phyloP scores from a whole-genome alignment of 305 asterid species.

The Solanum hybrid region DNA sequence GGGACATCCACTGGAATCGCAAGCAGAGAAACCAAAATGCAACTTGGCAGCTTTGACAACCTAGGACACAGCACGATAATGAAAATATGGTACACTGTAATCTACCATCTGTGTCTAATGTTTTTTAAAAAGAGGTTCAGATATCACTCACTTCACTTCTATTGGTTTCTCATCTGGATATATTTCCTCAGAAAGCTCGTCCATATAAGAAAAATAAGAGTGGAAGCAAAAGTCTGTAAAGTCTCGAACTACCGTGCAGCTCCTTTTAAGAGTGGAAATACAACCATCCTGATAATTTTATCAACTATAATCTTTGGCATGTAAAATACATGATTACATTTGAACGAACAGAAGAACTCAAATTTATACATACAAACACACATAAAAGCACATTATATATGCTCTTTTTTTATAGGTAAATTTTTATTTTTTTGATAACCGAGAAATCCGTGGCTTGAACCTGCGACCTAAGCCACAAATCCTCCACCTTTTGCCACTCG shows the following conservation, averaged over 20 bases:
- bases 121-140: neutral
- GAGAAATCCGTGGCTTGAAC: too few species aligned
- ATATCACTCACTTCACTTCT: slow-evolving; percentile 56
- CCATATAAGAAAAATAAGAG: slow-evolving; percentile 86
- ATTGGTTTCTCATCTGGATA: slow-evolving; percentile 45
- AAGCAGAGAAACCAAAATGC: slow-evolving; percentile 54
- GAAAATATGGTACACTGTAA: neutral
- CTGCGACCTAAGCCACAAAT: too few species aligned
- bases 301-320: slow-evolving; percentile 7
- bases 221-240: slow-evolving; percentile 89
- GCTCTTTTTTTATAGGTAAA: neutral
- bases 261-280: slow-evolving; percentile 45
- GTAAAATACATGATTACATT: neutral
- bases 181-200: slow-evolving; percentile 58
- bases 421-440: too few species aligned
- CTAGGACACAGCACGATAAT: slow-evolving; percentile 16
- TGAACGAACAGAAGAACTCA: neutral
- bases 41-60: slow-evolving; percentile 51
- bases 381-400: neutral
- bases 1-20: slow-evolving; percentile 60
- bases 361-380: neutral
- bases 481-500: too few species aligned
- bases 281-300: slow-evolving; percentile 58
- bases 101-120: neutral
- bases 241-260: slow-evolving; percentile 63